Evolutionary conservation across 768 basidiomycete species (phyloP).

Genomic region (Termitomyces sp.): DNA sequence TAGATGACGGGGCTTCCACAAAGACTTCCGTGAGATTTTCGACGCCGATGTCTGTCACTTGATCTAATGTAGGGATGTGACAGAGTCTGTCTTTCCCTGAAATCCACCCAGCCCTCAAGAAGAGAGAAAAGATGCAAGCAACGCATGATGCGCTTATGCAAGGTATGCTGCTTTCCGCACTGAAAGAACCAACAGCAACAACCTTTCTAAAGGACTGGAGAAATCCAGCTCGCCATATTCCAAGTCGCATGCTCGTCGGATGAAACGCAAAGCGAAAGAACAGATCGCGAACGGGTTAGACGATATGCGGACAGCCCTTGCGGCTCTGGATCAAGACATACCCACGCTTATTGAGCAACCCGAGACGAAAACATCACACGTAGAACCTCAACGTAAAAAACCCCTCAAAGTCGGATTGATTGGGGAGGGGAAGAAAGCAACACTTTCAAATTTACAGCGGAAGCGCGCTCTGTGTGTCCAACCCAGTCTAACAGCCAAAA

Average conservation of each 20-base stretch:
- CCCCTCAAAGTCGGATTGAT: slow-evolving; percentile 45
- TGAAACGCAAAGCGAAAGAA: slow-evolving; percentile 66
- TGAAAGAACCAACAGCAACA: not conserved
- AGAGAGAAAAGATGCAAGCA: slow-evolving; percentile 62
- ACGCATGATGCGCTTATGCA: slow-evolving; percentile 67
- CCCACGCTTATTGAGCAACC: slow-evolving; percentile 8
- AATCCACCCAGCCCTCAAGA: slow-evolving; percentile 29
- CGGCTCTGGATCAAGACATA: slow-evolving; percentile 39
- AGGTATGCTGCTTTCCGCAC: slow-evolving; percentile 32
- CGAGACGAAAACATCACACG: slow-evolving; percentile 13
- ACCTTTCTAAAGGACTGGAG: slow-evolving; percentile 37
- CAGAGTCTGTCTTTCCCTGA: slow-evolving; percentile 25
- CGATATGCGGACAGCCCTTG: slow-evolving; percentile 50
- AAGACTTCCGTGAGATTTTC: slow-evolving; percentile 34
- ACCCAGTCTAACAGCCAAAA: not conserved
- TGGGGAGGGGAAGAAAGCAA: slow-evolving; percentile 54
- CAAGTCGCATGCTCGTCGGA: slow-evolving; percentile 63
- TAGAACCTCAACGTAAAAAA: slow-evolving; percentile 16
- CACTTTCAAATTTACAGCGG: slow-evolving; percentile 61
- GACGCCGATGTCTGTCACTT: not conserved
- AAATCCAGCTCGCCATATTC: slow-evolving; percentile 52
- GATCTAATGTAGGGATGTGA: slow-evolving; percentile 34
- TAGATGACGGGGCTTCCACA: slow-evolving; percentile 37
- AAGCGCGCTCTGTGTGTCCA: slow-evolving; percentile 60
- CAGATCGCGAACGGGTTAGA: slow-evolving; percentile 46